Conservation (phyloP, 1,284 basidiomycete genomes). For the Phellinidium pouzarii region DNA sequence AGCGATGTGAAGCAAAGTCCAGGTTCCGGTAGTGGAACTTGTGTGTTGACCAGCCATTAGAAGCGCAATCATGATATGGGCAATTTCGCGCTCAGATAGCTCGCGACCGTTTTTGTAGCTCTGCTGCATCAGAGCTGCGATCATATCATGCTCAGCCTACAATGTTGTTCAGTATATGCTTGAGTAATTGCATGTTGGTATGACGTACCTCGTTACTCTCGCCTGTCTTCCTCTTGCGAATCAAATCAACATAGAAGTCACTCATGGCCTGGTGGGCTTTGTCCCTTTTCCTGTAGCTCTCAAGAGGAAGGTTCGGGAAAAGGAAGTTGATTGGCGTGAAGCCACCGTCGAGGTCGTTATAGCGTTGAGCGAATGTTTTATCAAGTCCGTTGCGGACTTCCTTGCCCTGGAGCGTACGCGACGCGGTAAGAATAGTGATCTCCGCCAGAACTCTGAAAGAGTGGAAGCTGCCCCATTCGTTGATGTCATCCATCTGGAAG, state of each 20-base stretch:
- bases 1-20: conserved; percentile 92
- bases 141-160: conserved; percentile 88
- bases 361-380: conserved; percentile 82
- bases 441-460: conserved; percentile 76
- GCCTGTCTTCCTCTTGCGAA: conserved; percentile 65
- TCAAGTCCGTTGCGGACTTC: conserved; percentile 81
- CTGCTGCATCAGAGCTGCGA: conserved; percentile 80
- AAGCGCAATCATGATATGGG: conserved; percentile 94
- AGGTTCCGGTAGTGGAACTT: conserved; percentile 85
- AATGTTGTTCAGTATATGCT: neutral
- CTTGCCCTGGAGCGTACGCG: conserved; percentile 86
- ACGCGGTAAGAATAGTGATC: conserved; percentile 93
- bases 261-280: conserved; percentile 90
- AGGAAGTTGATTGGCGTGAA: conserved; percentile 92
- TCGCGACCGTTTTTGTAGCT: conserved; percentile 80
- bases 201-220: conserved; percentile 37
- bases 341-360: conserved; percentile 88
- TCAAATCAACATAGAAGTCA: conserved; percentile 88
- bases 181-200: neutral
- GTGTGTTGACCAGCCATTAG: conserved; percentile 99
- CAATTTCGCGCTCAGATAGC: conserved; percentile 86
- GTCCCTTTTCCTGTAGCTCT: conserved; percentile 85
- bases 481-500: conserved; percentile 55
- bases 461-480: conserved; percentile 71
- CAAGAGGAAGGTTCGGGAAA: conserved; percentile 90